Conservation (phyloP, 108 stramenopile genomes). For the Epipyxis sp. region DNA sequence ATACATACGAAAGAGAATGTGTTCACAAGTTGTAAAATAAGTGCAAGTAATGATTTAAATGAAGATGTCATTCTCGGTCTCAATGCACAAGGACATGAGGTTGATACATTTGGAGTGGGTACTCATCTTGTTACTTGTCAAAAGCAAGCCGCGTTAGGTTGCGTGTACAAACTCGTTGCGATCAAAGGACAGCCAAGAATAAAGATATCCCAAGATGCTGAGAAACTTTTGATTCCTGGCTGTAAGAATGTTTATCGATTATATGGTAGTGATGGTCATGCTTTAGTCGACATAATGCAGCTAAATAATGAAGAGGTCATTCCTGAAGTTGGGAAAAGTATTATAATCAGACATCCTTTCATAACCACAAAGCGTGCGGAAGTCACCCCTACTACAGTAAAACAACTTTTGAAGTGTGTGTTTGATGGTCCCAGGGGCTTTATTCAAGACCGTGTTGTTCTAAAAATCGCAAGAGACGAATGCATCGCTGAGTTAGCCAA, state of each 20-base stretch:
- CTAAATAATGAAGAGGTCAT: slow-evolving; percentile 55
- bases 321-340: slow-evolving; percentile 62
- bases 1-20: slow-evolving; percentile 40
- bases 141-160: slow-evolving; percentile 95
- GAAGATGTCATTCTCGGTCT: slow-evolving; percentile 75
- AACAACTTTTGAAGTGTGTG: slow-evolving; percentile 70
- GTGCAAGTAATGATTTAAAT: slow-evolving; percentile 96
- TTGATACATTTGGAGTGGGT: slow-evolving; percentile 96
- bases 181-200: slow-evolving; percentile 76
- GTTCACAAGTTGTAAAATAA: slow-evolving; percentile 61
- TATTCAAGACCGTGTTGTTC: too few species aligned
- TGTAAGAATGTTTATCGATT: slow-evolving; percentile 74
- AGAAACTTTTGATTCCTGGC: slow-evolving; percentile 80
- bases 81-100: slow-evolving; percentile 73
- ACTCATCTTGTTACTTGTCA: slow-evolving; percentile 96
- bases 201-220: slow-evolving; percentile 84
- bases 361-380: slow-evolving; percentile 66
- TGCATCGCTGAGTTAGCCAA: slow-evolving; percentile 54
- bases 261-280: slow-evolving; percentile 63
- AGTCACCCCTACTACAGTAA: slow-evolving; percentile 73
- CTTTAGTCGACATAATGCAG: slow-evolving; percentile 79
- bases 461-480: too few species aligned
- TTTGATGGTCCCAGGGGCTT: slow-evolving; percentile 68
- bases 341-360: slow-evolving; percentile 87
- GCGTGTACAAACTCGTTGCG: slow-evolving; percentile 81